These are phyloP conservation scores for Eimeria nieschulzi DNA, from an alignment of 169 alveolate species.

Conservation along the genomic window DNA sequence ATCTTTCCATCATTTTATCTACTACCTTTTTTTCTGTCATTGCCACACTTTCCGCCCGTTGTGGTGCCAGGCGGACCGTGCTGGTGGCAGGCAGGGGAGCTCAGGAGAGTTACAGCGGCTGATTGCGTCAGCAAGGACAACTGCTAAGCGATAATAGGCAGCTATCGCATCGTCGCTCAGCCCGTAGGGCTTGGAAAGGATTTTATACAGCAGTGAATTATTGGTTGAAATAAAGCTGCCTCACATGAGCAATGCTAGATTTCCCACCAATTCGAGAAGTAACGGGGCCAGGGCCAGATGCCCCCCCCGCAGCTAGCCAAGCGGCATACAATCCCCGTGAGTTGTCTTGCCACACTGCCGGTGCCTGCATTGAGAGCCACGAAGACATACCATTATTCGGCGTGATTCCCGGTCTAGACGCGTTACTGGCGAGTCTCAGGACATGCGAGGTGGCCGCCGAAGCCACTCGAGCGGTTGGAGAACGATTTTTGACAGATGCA, in stretches of 20 bases:
- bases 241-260: background rate
- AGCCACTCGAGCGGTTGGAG: background rate
- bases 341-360: background rate
- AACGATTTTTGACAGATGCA: background rate
- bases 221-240: background rate
- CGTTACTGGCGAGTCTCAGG: background rate
- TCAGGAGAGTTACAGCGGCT: background rate
- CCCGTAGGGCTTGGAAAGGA: background rate
- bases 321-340: background rate
- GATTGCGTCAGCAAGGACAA: background rate
- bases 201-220: background rate
- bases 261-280: background rate
- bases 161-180: background rate
- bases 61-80: background rate
- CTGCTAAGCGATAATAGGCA: background rate
- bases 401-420: background rate
- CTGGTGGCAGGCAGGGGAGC: background rate
- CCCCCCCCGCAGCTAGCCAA: background rate
- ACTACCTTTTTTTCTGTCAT: background rate
- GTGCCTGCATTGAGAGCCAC: background rate
- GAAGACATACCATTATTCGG: background rate
- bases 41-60: background rate
- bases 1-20: background rate
- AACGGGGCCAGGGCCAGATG: background rate
- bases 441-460: conserved; percentile 4